Evolutionary conservation across 2,329 filamentous ascomycete genomes (phyloP).

Genomic region (Cladosporium colombiae): DNA sequence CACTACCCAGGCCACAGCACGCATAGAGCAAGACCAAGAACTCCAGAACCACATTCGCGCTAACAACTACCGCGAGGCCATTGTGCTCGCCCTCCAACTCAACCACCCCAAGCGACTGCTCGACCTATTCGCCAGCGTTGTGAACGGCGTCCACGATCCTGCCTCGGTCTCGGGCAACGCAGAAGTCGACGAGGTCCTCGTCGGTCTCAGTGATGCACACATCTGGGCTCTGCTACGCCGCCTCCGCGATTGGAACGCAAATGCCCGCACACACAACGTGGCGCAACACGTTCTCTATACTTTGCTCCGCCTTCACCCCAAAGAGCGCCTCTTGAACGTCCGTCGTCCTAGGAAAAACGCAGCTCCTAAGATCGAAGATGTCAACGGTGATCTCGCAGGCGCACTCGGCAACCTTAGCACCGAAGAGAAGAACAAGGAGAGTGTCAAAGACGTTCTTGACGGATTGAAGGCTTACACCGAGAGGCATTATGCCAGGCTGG

Average conservation of each 20-base stretch:
- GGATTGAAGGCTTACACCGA: constrained; percentile 90
- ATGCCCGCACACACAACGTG: constrained; percentile 79
- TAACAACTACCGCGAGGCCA: constrained; percentile 88
- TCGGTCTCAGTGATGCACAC: constrained; percentile 78
- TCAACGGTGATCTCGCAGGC: constrained; percentile 32
- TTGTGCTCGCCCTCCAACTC: constrained; percentile 85
- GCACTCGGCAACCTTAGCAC: constrained; percentile 37
- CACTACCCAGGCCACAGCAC: constrained; percentile 70
- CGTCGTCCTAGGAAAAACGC: constrained; percentile 36
- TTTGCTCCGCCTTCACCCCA: constrained; percentile 78
- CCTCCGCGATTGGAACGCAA: constrained; percentile 95
- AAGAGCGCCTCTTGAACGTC: constrained; percentile 65
- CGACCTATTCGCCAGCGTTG: constrained; percentile 77
- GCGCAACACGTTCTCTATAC: constrained; percentile 83
- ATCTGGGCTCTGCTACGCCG: constrained; percentile 79
- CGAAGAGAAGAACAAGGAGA: constrained; percentile 48
- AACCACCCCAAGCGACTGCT: constrained; percentile 91
- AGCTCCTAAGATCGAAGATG: constrained; percentile 21
- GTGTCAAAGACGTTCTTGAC: constrained; percentile 79
- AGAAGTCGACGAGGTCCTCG: constrained; percentile 79
- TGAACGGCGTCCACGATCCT: constrained; percentile 64
- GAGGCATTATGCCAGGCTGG: constrained; percentile 84
- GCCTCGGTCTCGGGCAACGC: constrained; percentile 65
- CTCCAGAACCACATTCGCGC: constrained; percentile 89
- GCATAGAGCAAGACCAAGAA: constrained; percentile 92